Evolutionary conservation across 192 early-diverging fungal species (phyloP), one percentile per base, ranked within the genome.

Genomic region (Chytriomyces hyalinus): DNA sequence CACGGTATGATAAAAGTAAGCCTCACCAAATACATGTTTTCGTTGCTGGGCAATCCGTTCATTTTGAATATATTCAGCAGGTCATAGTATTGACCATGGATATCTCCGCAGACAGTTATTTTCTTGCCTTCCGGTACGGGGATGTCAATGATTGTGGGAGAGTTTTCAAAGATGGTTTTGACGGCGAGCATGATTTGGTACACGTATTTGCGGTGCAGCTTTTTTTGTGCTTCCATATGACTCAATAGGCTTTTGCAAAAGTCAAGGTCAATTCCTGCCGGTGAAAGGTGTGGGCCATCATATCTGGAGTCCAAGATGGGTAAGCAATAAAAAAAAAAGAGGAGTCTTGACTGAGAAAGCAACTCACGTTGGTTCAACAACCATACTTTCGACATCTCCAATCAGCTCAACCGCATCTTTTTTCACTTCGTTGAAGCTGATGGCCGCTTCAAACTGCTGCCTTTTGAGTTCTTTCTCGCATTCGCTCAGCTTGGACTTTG

Each of bases 31-130:
- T 97, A 98, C 78, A 90, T 87, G 63, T 95, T 93, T 5, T 84
- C 91, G 22, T 87, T 82, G 0, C 93, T 92, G 6, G 98, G 98
- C 60, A 91, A 85, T 6, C 98, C 98, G 82, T 97, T 97, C 77
- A 92, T 84, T 70, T 95, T 88, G 80, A 99, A 96, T 36, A 99
- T 96, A 78, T 99, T 91, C 43, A 96, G 84, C 79, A 99, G 91
- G 75, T 99, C 98, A 79, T 98, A 99, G 86, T 90, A 99, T 89
- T 99, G 98, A 1, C 95, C 98, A 78, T 99, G 98, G 51, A 98
- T 94, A 78, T 99, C 98, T 67, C 98, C 98, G 81, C 97, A 98
- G 17, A 99, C 94, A 6, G 96, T 99, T 36, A 99, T 70, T 73
- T 88, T 90, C 64, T 77, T 81, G 48, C 86, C 90, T 24, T 85